A percentile compares a stretch with the other conserved stretches of the same genome.
phyloP scores from a whole-genome alignment of 129 eudicot genomes.

The Sambucus nigra region DNA sequence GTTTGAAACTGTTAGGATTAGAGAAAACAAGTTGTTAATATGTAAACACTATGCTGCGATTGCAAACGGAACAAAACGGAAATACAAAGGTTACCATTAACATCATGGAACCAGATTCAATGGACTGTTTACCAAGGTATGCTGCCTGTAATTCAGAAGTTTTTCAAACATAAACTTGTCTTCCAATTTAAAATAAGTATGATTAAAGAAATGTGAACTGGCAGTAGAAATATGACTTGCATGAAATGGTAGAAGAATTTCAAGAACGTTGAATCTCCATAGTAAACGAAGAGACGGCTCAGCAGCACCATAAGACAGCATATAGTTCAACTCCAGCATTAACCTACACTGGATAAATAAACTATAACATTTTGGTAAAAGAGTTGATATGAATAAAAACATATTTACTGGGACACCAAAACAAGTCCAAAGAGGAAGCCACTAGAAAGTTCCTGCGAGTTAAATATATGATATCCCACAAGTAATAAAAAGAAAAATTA shows the following conservation, averaged over 20 bases:
- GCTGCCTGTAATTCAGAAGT: slow-evolving; percentile 49
- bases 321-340: slow-evolving; percentile 70
- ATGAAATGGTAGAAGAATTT: slow-evolving; percentile 69
- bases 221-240: slow-evolving; percentile 23
- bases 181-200: background rate
- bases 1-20: too few species aligned
- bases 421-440: background rate
- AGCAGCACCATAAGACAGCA: slow-evolving; percentile 96
- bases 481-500: too few species aligned
- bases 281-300: slow-evolving; percentile 69
- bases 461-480: too few species aligned
- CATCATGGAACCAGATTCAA: slow-evolving; percentile 38
- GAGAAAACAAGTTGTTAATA: background rate
- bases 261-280: slow-evolving; percentile 56
- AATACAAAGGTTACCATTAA: slow-evolving; percentile 54
- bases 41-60: slow-evolving; percentile 1
- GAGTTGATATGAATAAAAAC: background rate
- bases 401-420: background rate
- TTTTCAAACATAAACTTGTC: background rate
- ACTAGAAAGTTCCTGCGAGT: background rate
- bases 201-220: background rate
- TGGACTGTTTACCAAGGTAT: slow-evolving; percentile 43
- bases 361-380: background rate
- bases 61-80: background rate
- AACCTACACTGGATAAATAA: slow-evolving; percentile 53